phyloP scores from a whole-genome alignment of 495 filamentous ascomycete species.

The Aspergillus steynii region DNA sequence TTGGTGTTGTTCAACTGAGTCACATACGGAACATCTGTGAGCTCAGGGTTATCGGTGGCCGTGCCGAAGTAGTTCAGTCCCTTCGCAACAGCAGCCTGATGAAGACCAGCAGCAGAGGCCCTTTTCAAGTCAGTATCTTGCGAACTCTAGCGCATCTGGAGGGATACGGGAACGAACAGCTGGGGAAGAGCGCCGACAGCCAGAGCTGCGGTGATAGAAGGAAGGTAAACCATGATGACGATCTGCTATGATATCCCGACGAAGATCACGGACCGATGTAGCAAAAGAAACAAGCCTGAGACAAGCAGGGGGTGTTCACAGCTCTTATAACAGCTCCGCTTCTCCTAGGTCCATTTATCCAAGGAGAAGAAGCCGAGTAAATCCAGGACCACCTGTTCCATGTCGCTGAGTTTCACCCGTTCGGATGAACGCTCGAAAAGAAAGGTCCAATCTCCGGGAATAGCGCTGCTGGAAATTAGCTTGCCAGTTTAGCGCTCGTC shows the following conservation, averaged over 20 bases:
- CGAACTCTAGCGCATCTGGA: neutral
- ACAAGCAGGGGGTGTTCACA: neutral
- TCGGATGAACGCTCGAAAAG: neutral
- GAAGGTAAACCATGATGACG: constrained; percentile 27
- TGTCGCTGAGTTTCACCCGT: neutral
- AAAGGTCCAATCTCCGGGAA: neutral
- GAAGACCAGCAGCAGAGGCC: constrained; percentile 31
- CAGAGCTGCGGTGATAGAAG: constrained; percentile 24
- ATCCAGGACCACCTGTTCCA: neutral
- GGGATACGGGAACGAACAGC: constrained; percentile 17
- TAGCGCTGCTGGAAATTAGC: neutral
- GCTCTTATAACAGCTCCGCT: neutral
- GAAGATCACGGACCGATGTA: neutral
- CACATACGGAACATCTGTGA: constrained; percentile 52
- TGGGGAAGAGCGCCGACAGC: constrained; percentile 27
- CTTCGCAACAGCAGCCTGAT: constrained; percentile 53
- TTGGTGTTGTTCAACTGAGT: constrained; percentile 44
- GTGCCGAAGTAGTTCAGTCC: constrained; percentile 61
- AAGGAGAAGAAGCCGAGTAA: neutral
- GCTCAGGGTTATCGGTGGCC: constrained; percentile 55
- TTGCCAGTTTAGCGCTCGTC: neutral
- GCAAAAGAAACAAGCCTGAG: neutral
- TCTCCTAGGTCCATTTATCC: neutral
- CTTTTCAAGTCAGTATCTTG: constrained; percentile 14
- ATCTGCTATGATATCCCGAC: neutral